These are phyloP conservation scores for Batkoa obscura DNA, from an alignment of 371 early-diverging fungal species.

Conservation along the genomic window DNA sequence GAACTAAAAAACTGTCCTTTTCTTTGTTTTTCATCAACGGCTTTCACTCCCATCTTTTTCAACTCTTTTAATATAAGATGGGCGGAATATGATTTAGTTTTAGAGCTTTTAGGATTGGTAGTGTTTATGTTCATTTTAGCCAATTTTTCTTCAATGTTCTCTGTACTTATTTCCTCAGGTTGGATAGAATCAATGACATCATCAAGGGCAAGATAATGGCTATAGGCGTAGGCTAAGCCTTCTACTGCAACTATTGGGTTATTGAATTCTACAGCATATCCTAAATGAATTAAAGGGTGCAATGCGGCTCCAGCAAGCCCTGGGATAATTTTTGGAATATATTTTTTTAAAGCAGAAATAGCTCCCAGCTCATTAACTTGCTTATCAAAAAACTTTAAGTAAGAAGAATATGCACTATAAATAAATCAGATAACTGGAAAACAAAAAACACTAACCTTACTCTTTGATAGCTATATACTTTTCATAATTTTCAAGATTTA, in stretches of 20 bases:
- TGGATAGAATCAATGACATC: background rate
- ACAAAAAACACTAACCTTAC: too few species aligned
- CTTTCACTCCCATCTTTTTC: background rate
- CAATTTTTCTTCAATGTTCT: background rate
- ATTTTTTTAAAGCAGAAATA: background rate
- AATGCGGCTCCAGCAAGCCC: conserved; percentile 3
- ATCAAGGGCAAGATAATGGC: background rate
- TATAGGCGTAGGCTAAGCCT: conserved; percentile 7
- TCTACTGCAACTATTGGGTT: background rate
- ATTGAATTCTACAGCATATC: conserved; percentile 7
- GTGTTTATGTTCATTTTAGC: too few species aligned
- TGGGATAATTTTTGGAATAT: background rate
- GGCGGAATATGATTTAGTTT: too few species aligned
- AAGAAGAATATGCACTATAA: conserved; percentile 2
- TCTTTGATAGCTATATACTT: too few species aligned
- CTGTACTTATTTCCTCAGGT: background rate
- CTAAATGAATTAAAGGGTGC: conserved; percentile 8
- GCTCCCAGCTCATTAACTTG: background rate
- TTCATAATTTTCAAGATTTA: too few species aligned
- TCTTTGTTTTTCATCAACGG: background rate
- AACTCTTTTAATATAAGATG: too few species aligned
- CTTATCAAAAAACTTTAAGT: conserved; percentile 3
- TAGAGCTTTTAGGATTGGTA: too few species aligned
- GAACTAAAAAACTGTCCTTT: too few species aligned
- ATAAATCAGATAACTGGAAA: too few species aligned